phyloP scores from a whole-genome alignment of 495 filamentous ascomycete genomes.

The Annulohypoxylon nitens region DNA sequence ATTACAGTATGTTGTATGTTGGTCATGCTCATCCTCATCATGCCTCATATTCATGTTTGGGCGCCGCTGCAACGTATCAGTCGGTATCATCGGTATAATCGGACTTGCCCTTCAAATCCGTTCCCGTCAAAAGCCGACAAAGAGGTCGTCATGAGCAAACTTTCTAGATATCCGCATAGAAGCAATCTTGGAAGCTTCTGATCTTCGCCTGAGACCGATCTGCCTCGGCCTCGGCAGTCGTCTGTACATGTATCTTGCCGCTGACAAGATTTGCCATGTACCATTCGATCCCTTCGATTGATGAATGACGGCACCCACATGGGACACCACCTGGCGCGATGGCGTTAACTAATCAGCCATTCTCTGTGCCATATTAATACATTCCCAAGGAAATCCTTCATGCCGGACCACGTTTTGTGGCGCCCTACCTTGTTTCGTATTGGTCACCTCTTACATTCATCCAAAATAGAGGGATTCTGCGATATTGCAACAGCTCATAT shows the following conservation, averaged over 20 bases:
- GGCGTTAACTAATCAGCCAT: constrained; percentile 6
- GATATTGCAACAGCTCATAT: constrained; percentile 41
- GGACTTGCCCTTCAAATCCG: constrained; percentile 9
- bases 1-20: constrained; percentile 4
- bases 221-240: constrained; percentile 43
- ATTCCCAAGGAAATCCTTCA: constrained; percentile 40
- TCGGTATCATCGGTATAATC: constrained; percentile 12
- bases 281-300: constrained; percentile 6
- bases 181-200: constrained; percentile 5
- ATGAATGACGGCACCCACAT: constrained; percentile 13
- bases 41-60: constrained; percentile 4
- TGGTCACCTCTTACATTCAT: constrained; percentile 43
- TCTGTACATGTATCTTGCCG: constrained; percentile 21
- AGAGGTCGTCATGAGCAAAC: background rate
- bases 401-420: constrained; percentile 44
- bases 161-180: no score
- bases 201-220: constrained; percentile 18
- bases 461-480: constrained; percentile 41
- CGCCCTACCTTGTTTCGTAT: constrained; percentile 33
- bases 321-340: constrained; percentile 2
- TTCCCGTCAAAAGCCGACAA: constrained; percentile 28
- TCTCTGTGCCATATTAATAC: constrained; percentile 43
- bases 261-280: constrained; percentile 20
- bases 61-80: constrained; percentile 48
- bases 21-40: background rate